Conservation (phyloP, 2,329 filamentous ascomycete species). For the Botrytis squamosa region DNA sequence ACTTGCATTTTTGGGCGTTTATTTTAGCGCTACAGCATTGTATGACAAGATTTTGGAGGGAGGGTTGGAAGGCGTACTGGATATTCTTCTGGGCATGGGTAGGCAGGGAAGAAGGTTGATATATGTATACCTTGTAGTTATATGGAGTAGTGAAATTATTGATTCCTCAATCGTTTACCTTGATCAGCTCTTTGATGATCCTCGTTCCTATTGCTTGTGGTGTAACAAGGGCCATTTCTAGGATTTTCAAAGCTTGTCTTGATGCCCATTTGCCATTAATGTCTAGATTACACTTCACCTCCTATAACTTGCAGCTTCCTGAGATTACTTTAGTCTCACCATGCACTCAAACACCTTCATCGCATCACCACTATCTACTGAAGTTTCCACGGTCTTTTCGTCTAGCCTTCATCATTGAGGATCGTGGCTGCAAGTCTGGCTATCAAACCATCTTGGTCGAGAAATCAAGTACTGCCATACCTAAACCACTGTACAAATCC, state of each 20-base stretch:
- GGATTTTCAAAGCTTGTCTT: background rate
- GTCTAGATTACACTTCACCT: too few species aligned
- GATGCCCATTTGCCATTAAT: background rate
- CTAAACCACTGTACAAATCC: background rate
- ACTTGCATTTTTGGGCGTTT: conserved; percentile 15
- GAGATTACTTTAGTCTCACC: background rate
- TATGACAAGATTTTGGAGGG: background rate
- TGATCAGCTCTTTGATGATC: background rate
- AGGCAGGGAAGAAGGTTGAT: background rate
- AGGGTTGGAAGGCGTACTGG: conserved; percentile 14
- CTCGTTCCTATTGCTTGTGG: background rate
- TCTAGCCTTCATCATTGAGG: background rate
- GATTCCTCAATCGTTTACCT: background rate
- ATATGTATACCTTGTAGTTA: conserved; percentile 19
- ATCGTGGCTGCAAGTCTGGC: background rate
- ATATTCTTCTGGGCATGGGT: conserved; percentile 9
- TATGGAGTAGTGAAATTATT: conserved; percentile 1
- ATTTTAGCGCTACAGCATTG: conserved; percentile 9
- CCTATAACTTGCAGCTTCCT: background rate
- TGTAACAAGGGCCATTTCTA: background rate
- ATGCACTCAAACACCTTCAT: background rate
- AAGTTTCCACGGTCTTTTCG: background rate
- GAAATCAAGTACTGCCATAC: background rate
- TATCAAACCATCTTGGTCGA: background rate
- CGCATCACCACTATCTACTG: background rate